Evolutionary conservation across 2,329 filamentous ascomycete species (phyloP).

Genomic region (Calonectria naviculata): DNA sequence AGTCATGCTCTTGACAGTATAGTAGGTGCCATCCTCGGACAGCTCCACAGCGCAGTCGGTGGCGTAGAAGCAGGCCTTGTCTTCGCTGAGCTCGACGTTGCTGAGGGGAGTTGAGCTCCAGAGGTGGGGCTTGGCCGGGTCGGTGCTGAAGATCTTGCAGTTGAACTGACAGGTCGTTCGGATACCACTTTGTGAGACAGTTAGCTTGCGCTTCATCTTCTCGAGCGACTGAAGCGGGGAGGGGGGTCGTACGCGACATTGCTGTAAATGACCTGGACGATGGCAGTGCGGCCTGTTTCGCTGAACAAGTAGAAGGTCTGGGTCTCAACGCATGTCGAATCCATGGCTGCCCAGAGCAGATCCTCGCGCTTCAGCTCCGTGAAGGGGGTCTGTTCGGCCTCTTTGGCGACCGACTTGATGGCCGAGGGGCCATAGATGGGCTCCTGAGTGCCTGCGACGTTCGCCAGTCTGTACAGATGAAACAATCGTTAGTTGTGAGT

Average conservation of each 20-base stretch:
- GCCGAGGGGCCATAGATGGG: slow-evolving; percentile 93
- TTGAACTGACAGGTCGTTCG: slow-evolving; percentile 94
- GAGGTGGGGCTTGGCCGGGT: slow-evolving; percentile 76
- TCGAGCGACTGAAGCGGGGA: slow-evolving; percentile 8
- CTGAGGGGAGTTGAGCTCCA: slow-evolving; percentile 86
- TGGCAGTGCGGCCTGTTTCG: slow-evolving; percentile 79
- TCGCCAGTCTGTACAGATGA: slow-evolving; percentile 63
- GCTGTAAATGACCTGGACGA: slow-evolving; percentile 96
- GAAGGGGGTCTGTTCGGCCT: slow-evolving; percentile 81
- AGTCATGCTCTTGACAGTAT: slow-evolving; percentile 90
- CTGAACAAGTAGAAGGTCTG: slow-evolving; percentile 92
- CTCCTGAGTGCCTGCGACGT: slow-evolving; percentile 95
- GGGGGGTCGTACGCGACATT: slow-evolving; percentile 82
- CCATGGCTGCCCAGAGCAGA: slow-evolving; percentile 84
- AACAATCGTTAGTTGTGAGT: slow-evolving; percentile 34
- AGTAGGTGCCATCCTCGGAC: slow-evolving; percentile 83
- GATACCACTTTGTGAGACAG: slow-evolving; percentile 73
- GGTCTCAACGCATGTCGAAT: slow-evolving; percentile 92
- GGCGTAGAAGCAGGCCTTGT: slow-evolving; percentile 86
- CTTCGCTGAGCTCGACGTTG: slow-evolving; percentile 86
- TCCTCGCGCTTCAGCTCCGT: slow-evolving; percentile 83
- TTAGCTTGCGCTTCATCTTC: slow-evolving; percentile 21
- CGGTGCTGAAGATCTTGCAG: slow-evolving; percentile 87
- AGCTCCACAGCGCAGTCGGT: slow-evolving; percentile 87
- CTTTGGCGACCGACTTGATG: slow-evolving; percentile 85